phyloP scores from a whole-genome alignment of 768 basidiomycete species.

The Brasilioporus rufonigricans region DNA sequence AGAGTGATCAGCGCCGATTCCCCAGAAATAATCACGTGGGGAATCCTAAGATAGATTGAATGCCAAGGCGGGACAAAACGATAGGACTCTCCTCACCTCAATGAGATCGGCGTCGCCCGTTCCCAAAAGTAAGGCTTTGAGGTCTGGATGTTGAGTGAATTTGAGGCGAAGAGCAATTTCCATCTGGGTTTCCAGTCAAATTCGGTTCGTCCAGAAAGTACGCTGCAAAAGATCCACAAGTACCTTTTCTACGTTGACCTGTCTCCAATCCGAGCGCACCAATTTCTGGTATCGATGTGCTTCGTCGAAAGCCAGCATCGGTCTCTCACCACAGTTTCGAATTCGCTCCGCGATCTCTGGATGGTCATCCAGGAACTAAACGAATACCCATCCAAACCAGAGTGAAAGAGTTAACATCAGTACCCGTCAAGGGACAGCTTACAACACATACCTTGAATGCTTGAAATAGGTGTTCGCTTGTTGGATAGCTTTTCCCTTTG shows the following conservation, averaged over 20 bases:
- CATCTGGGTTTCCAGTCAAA: constrained; percentile 46
- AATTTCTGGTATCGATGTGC: constrained; percentile 62
- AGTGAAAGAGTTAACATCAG: not conserved
- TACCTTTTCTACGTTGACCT: constrained; percentile 67
- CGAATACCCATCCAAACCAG: not conserved
- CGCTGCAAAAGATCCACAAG: not conserved
- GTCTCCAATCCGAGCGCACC: constrained; percentile 65
- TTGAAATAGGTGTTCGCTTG: constrained; percentile 77
- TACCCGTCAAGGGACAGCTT: not conserved
- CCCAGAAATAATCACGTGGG: constrained; percentile 79
- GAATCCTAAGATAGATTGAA: constrained; percentile 47
- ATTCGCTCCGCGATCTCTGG: constrained; percentile 70
- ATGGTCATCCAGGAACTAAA: constrained; percentile 56
- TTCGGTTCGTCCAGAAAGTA: not conserved
- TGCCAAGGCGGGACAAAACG: not conserved
- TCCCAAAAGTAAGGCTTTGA: constrained; percentile 56
- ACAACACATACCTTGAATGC: constrained; percentile 55
- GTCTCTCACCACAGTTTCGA: constrained; percentile 58
- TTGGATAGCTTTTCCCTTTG: constrained; percentile 64
- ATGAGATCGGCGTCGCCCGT: constrained; percentile 68
- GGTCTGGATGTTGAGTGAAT: constrained; percentile 65
- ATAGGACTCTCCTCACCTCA: constrained; percentile 45
- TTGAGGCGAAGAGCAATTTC: constrained; percentile 63
- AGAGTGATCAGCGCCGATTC: constrained; percentile 60
- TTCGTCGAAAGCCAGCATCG: constrained; percentile 64